Base-by-base conservation (phyloP, 2,329 filamentous ascomycete species). In the Cyphellophora attinorum region DNA sequence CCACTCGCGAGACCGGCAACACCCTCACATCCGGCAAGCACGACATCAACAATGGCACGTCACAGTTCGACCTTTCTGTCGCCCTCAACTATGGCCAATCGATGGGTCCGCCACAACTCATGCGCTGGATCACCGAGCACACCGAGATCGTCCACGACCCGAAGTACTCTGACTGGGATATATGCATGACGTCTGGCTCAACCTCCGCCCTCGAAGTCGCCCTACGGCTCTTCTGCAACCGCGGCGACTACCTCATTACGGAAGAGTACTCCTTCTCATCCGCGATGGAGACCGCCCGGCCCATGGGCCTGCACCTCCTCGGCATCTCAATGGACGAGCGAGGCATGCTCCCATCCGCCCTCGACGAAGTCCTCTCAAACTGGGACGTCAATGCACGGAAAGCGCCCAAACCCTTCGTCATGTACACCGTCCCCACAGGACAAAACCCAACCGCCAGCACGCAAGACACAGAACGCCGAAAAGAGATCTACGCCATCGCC, bases 31-130 rank as follows among this genome's bases (percentile, higher is more conserved):
- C 85, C 13, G 85, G 83, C 30, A 98, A 95, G 64, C 79, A 94
- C 57, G 89, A 95, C 61, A 75, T 81, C 14, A 67, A 68, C 10
- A 68, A 81, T 31, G 75, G 72, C 13, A 76, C 68, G 41, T 44
- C 64, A 21, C 74, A 73, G 48, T 34, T 59, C 64, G 91, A 98
- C 61, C 74, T 98, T 33, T 76, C 83, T 29, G 85, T 93, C 42
- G 82, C 82, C 1, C 78, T 95, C 56, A 96, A 98, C 62, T 98
- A 98, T 57, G 85, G 83, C 19, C 86, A 94, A 61, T 79, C 86
- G 6, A 77, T 77, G 12, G 91, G 91, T 12, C 76, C 85, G 8
- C 81, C 85, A 3, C 91, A 94, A 61, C 68, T 98, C 57, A 65
- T 95, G 43, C 79, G 91, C 40, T 96, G 83, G 63, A 70, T 96